Percentiles rank a stretch among this genome's conserved stretches.
These are phyloP conservation scores for Alternaria solani DNA, from an alignment of 2,329 filamentous ascomycete genomes.

Conservation along the genomic window DNA sequence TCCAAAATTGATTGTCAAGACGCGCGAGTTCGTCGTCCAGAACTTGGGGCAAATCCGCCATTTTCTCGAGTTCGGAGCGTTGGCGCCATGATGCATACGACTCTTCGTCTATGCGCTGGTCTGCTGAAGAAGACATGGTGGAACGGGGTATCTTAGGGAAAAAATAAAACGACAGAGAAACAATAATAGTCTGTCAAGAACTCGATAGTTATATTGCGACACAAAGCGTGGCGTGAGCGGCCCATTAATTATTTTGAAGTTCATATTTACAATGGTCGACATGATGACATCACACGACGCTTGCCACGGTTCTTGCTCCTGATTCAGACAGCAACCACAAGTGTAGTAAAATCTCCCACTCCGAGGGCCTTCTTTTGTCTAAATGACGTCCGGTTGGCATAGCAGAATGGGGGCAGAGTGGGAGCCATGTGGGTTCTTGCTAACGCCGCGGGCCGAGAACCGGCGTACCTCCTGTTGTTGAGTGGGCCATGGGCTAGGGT, in stretches of 20 bases:
- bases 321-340: slow-evolving; percentile 8
- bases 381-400: slow-evolving; percentile 15
- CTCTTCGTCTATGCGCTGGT: slow-evolving; percentile 17
- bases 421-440: slow-evolving; percentile 1
- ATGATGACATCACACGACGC: slow-evolving; percentile 27
- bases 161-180: background rate
- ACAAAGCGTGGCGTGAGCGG: background rate
- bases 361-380: slow-evolving; percentile 14
- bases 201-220: background rate
- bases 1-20: slow-evolving; percentile 37
- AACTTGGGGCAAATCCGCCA: slow-evolving; percentile 26
- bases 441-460: slow-evolving; percentile 9
- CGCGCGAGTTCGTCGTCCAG: slow-evolving; percentile 31
- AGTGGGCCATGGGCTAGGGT: slow-evolving; percentile 6
- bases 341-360: background rate
- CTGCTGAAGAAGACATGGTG: slow-evolving; percentile 23
- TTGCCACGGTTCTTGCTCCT: slow-evolving; percentile 3
- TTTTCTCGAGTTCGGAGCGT: slow-evolving; percentile 27
- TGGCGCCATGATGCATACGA: slow-evolving; percentile 30
- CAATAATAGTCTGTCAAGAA: background rate
- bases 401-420: slow-evolving; percentile 7
- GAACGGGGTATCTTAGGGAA: background rate
- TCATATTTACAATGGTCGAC: slow-evolving; percentile 8
- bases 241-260: background rate
- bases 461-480: background rate